Evolutionary conservation across 2,329 filamentous ascomycete species (phyloP).

Genomic region (Onygenales sp.): DNA sequence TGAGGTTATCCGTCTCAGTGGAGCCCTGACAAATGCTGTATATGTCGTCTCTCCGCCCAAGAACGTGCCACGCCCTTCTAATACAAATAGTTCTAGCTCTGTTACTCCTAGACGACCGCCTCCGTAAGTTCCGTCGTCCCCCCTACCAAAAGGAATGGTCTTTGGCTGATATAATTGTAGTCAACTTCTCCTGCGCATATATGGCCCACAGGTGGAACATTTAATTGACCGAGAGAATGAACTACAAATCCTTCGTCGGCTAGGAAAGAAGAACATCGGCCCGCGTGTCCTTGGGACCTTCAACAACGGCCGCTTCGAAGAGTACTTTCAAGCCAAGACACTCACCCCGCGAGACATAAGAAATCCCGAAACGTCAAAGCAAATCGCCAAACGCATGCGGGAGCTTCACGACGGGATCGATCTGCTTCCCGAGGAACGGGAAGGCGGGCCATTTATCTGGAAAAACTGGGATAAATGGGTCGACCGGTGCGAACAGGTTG

Average conservation of each 20-base stretch:
- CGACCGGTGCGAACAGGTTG: constrained; percentile 47
- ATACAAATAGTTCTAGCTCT: constrained; percentile 30
- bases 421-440: constrained; percentile 65
- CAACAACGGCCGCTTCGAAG: constrained; percentile 87
- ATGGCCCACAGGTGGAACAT: constrained; percentile 90
- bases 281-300: constrained; percentile 87
- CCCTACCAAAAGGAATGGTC: background rate
- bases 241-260: constrained; percentile 70
- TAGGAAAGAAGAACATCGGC: constrained; percentile 87
- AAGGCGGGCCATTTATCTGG: constrained; percentile 74
- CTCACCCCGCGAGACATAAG: constrained; percentile 69
- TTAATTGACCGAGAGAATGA: constrained; percentile 91
- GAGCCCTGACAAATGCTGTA: constrained; percentile 90
- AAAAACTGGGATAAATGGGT: constrained; percentile 94
- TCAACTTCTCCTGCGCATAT: constrained; percentile 82
- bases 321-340: constrained; percentile 79
- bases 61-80: constrained; percentile 41
- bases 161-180: constrained; percentile 21
- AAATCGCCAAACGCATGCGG: constrained; percentile 95
- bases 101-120: constrained; percentile 39
- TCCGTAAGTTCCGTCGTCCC: constrained; percentile 33
- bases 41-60: constrained; percentile 83
- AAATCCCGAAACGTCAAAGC: constrained; percentile 70
- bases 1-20: constrained; percentile 51
- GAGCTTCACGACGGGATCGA: constrained; percentile 93